A percentile compares a stretch with the other conserved stretches of the same genome.
These are phyloP conservation scores for Didymella sp. DNA, from an alignment of 2,329 filamentous ascomycete genomes.

Conservation along the genomic window DNA sequence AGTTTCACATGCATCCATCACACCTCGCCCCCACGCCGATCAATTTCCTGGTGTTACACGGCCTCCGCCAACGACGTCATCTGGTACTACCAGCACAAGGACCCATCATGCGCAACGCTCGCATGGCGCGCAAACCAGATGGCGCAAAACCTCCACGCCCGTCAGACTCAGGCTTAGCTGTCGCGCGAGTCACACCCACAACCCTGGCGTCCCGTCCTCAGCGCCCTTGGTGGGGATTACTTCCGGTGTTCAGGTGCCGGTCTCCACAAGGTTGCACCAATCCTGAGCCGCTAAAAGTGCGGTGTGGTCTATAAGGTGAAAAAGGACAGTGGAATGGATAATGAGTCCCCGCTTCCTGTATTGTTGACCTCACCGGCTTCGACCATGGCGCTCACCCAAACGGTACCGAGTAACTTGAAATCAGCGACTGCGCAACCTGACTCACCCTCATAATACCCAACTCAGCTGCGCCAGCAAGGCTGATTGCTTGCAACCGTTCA, in stretches of 20 bases:
- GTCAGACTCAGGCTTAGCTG: constrained; percentile 11
- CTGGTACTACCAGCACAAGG: constrained; percentile 12
- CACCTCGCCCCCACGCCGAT: constrained; percentile 9
- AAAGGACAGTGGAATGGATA: constrained; percentile 19
- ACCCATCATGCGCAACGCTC: constrained; percentile 13
- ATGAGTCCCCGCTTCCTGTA: constrained; percentile 17
- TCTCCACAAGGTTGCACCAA: constrained; percentile 15
- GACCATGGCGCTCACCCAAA: constrained; percentile 13
- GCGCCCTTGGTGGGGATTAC: constrained; percentile 4
- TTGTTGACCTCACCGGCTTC: constrained; percentile 17
- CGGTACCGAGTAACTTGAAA: constrained; percentile 2
- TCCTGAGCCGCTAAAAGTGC: constrained; percentile 16
- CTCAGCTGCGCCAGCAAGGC: constrained; percentile 11
- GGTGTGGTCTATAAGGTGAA: constrained; percentile 16
- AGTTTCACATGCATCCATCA: constrained; percentile 17
- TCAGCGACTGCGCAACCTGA: constrained; percentile 12
- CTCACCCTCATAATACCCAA: constrained; percentile 9
- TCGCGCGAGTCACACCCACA: constrained; percentile 10
- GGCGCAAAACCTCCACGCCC: constrained; percentile 9
- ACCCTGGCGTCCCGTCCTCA: constrained; percentile 9
- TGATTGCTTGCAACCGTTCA: constrained; percentile 4
- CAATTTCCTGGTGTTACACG: constrained; percentile 3
- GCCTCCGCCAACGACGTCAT: constrained; percentile 12
- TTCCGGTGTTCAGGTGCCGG: constrained; percentile 10
- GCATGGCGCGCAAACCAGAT: constrained; percentile 16